Base-by-base conservation (phyloP, 495 filamentous ascomycete genomes). In the Lentithecium fluviatile region DNA sequence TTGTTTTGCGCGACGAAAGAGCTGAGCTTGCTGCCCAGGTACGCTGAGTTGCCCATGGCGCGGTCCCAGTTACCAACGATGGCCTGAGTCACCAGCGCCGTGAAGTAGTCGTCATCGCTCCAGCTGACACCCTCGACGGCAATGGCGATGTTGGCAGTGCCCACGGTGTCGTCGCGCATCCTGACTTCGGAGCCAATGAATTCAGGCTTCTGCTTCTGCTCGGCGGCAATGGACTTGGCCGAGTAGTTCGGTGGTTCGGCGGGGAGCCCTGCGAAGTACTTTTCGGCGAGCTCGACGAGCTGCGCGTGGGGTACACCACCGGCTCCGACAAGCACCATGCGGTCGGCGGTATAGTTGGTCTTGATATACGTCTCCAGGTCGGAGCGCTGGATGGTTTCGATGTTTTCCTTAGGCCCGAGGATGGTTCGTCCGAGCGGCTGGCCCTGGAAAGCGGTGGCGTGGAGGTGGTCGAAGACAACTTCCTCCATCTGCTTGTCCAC, bases 31-130 rank as follows among this genome's bases (percentile, higher is more conserved):
- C 90, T 95, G 65, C 94, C 95, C 64, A 97, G 85, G 81, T 96
- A 92, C 50, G 91, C 83, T 46, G 93, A 90, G 78, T 91, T 95
- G 73, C 95, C 95, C 88, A 97, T 95, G 53, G 94, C 88, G 76
- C 91, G 91, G 79, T 99, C 94, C 86, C 94, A 99, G 85, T 99
- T 99, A 70, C 94, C 94, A 68, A 99, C 90, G 72, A 99, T 97
- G 65, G 94, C 95, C 81, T 99, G 94, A 47, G 94, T 88, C 63
- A 99, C 93, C 53, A 99, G 81, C 45, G 88, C 94, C 65, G 94
- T 97, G 83, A 97, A 99, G 83, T 97, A 97, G 78, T 96, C 91
- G 57, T 94, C 90, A 70, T 96, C 91, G 78, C 90, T 95, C 94
- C 94, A 99, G 88, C 90, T 94, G 49, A 97, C 94, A 82, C 94